A percentile compares a stretch with the other conserved stretches of the same genome.
Evolutionary conservation across 2,329 filamentous ascomycete genomes (phyloP).

Genomic region (Fusarium anguioides): DNA sequence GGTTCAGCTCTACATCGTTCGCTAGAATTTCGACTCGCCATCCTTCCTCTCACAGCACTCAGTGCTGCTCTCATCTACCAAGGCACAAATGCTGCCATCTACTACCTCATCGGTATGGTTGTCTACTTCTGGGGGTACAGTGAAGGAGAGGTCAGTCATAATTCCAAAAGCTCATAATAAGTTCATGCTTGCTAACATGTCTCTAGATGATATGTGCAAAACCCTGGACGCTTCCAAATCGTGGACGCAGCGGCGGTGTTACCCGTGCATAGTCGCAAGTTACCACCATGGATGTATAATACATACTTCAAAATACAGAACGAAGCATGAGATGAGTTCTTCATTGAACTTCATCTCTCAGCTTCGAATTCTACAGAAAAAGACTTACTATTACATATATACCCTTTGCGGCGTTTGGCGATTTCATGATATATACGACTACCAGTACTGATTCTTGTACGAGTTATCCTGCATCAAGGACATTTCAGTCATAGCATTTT

Average conservation of each 20-base stretch:
- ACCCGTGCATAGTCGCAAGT: slow-evolving; percentile 36
- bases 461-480: slow-evolving; percentile 11
- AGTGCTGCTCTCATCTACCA: slow-evolving; percentile 86
- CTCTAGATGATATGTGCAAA: slow-evolving; percentile 72
- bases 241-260: slow-evolving; percentile 51
- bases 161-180: background rate
- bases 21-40: slow-evolving; percentile 84
- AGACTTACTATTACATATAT: slow-evolving; percentile 21
- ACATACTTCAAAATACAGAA: slow-evolving; percentile 23
- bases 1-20: slow-evolving; percentile 84
- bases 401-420: slow-evolving; percentile 32
- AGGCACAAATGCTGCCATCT: slow-evolving; percentile 89
- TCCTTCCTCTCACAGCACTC: slow-evolving; percentile 83
- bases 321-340: slow-evolving; percentile 4
- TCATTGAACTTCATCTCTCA: slow-evolving; percentile 5
- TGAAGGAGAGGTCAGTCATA: slow-evolving; percentile 85
- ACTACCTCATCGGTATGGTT: slow-evolving; percentile 85
- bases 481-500: slow-evolving; percentile 18
- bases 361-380: slow-evolving; percentile 13
- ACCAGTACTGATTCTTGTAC: slow-evolving; percentile 8
- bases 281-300: slow-evolving; percentile 26
- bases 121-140: slow-evolving; percentile 98
- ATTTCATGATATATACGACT: slow-evolving; percentile 34
- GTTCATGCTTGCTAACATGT: slow-evolving; percentile 14
- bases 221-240: slow-evolving; percentile 76